These are phyloP conservation scores for Paramecium bursaria DNA, from an alignment of 73 alveolate species.

Conservation along the genomic window DNA sequence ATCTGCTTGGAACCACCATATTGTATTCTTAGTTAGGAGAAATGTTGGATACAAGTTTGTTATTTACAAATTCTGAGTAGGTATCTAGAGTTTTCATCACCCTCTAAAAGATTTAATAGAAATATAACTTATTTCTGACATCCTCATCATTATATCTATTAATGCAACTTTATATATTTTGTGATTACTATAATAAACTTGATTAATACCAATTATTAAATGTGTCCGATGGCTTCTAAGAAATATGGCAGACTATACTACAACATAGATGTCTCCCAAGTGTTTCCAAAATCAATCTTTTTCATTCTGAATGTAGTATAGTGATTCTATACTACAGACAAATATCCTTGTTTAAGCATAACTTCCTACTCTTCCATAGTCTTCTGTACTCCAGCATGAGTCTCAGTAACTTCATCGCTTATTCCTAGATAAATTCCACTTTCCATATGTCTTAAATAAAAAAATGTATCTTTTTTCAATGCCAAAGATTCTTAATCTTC, in stretches of 20 bases:
- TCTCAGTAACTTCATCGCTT: conserved; percentile 43
- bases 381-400: conserved; percentile 3
- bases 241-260: conserved; percentile 50
- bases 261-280: conserved; percentile 54
- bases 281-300: conserved; percentile 45
- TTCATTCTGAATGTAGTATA: conserved; percentile 51
- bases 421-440: conserved; percentile 15
- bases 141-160: conserved; percentile 45
- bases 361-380: conserved; percentile 9
- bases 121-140: conserved; percentile 22
- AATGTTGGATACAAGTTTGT: conserved; percentile 33
- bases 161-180: not conserved
- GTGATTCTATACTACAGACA: conserved; percentile 45
- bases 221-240: conserved; percentile 43
- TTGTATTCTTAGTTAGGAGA: conserved; percentile 25
- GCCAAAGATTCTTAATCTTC: not conserved
- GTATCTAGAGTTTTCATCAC: conserved; percentile 37
- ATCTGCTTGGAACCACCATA: conserved; percentile 2
- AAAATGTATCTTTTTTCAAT: conserved; percentile 45
- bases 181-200: too few relatives aligned
- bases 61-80: conserved; percentile 40
- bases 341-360: conserved; percentile 11
- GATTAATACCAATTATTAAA: conserved; percentile 9
- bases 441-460: not conserved
- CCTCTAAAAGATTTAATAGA: conserved; percentile 38